Percentiles rank a stretch among this genome's conserved stretches.
Conservation (phyloP, 148 eudicot genomes). For the Chenopodium quinoa region DNA sequence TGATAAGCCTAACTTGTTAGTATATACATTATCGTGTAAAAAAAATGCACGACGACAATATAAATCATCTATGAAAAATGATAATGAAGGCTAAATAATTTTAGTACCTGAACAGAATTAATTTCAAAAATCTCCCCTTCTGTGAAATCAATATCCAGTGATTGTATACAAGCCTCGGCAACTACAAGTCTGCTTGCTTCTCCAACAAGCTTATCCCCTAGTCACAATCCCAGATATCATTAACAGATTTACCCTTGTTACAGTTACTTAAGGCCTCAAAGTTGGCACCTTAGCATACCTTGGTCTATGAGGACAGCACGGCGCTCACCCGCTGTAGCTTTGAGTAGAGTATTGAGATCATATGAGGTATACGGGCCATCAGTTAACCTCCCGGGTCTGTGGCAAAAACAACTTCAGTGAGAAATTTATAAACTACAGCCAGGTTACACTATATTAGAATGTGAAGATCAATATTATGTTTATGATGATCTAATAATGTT, state of each 20-base stretch:
- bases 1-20: neutral
- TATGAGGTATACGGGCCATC: conserved; percentile 99
- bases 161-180: conserved; percentile 98
- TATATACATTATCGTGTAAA: neutral
- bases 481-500: neutral
- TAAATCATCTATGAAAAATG: neutral
- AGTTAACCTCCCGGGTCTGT: conserved; percentile 87
- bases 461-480: too few relatives aligned
- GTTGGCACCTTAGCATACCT: conserved; percentile 44
- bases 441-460: neutral
- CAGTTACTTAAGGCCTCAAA: neutral
- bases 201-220: conserved; percentile 96
- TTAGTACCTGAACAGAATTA: conserved; percentile 71
- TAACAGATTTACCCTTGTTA: neutral
- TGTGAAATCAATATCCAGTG: conserved; percentile 81
- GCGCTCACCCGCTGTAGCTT: conserved; percentile 94
- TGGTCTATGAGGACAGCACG: conserved; percentile 87
- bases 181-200: conserved; percentile 95
- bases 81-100: neutral
- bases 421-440: neutral
- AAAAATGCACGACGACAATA: neutral
- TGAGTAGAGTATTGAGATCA: conserved; percentile 89
- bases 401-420: conserved; percentile 2
- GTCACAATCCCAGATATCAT: conserved; percentile 8
- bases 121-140: conserved; percentile 81